These are phyloP conservation scores for Claviceps citrina DNA, from an alignment of 2,329 filamentous ascomycete genomes.

Conservation along the genomic window DNA sequence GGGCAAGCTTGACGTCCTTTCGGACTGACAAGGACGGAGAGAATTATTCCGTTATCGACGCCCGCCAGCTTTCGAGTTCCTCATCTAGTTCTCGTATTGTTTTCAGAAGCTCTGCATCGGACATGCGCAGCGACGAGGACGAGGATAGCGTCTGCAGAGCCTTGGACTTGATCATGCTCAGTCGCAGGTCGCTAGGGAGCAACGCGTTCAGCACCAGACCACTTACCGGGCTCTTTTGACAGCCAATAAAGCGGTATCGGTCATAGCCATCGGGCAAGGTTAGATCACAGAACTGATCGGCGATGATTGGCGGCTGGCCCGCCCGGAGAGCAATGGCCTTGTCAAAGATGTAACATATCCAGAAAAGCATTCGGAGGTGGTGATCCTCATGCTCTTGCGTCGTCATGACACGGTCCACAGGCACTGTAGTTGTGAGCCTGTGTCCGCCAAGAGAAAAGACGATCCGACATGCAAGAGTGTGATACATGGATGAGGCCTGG, in stretches of 20 bases:
- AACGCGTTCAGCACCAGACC: conserved; percentile 15
- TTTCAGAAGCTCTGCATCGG: conserved; percentile 37
- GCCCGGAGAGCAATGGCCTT: conserved; percentile 40
- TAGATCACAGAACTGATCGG: conserved; percentile 37
- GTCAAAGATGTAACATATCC: conserved; percentile 38
- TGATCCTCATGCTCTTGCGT: conserved; percentile 14
- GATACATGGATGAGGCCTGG: conserved; percentile 28
- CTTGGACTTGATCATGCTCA: conserved; percentile 37
- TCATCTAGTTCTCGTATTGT: conserved; percentile 42
- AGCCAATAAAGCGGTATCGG: conserved; percentile 10
- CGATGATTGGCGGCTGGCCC: conserved; percentile 34
- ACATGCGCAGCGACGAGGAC: conserved; percentile 28
- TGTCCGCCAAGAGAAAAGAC: conserved; percentile 35
- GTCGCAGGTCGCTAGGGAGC: conserved; percentile 30
- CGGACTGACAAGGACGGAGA: conserved; percentile 31
- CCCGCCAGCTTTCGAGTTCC: conserved; percentile 39
- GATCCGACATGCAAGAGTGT: conserved; percentile 29
- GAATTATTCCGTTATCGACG: conserved; percentile 28
- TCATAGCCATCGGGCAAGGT: conserved; percentile 26
- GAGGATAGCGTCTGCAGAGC: conserved; percentile 35
- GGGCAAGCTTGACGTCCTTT: conserved; percentile 13
- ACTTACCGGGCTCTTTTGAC: not conserved
- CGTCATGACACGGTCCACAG: conserved; percentile 7
- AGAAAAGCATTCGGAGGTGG: conserved; percentile 31
- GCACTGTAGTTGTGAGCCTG: conserved; percentile 9